Evolutionary conservation across 2,329 filamentous ascomycete genomes (phyloP), one percentile per base, ranked within the genome.

Genomic region (Sporothrix pallida): DNA sequence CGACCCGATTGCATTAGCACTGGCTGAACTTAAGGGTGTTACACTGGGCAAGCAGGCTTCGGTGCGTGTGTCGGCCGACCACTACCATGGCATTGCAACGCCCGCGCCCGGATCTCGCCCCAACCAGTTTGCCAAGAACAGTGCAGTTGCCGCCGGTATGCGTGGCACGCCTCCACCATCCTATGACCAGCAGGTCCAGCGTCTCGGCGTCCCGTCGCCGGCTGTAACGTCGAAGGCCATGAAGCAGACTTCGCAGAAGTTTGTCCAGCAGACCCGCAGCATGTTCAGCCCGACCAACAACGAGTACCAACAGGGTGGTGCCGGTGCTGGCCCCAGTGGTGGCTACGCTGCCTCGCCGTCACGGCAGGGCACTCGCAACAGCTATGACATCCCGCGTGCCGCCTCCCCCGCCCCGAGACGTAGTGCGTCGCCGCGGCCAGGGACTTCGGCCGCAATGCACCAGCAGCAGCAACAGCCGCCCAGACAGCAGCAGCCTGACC

Each of bases 181-280:
- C 0, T 98, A 98, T 79, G 92, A 95, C 74, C 89, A 89, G 65
- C 89, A 91, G 69, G 87, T 94, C 63, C 93, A 92, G 80, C 88
- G 93, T 74, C 87, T 98, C 3, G 96, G 94, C 72, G 93, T 95
- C 13, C 97, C 96, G 1, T 92, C 95, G 74, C 94, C 95, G 1
- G 96, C 96, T 1, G 94, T 97, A 75, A 99, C 97, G 0, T 93
- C 94, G 3, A 93, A 92, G 76, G 93, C 96, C 67, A 99, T 99
- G 97, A 93, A 97, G 80, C 93, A 97, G 81, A 93, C 95, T 3
- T 96, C 94, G 0, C 92, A 97, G 78, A 94, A 94, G 81, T 98
- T 95, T 79, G 90, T 92, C 26, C 89, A 91, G 63, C 93, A 98
- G 81, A 93, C 93, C 2, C 89, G 93, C 60, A 94, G 88, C 79